Conservation (phyloP, 2,329 filamentous ascomycete genomes). For the Talaromyces sp. region DNA sequence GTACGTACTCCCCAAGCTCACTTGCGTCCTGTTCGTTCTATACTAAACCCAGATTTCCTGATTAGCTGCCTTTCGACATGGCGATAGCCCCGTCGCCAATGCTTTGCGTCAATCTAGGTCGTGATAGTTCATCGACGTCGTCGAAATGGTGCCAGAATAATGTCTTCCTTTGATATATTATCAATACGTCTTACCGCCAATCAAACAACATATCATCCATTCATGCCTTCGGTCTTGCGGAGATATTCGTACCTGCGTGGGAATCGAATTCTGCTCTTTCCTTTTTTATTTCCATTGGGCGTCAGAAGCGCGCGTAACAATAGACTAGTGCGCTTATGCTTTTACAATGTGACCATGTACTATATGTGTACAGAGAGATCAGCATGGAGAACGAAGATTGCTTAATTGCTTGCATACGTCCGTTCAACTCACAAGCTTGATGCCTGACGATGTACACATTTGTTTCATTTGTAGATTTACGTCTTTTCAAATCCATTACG, state of each 20-base stretch:
- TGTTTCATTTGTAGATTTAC: conserved; percentile 9
- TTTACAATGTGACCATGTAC: neutral
- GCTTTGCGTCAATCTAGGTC: conserved; percentile 36
- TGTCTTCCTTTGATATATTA: neutral
- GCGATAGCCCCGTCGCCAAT: conserved; percentile 39
- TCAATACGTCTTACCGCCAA: neutral
- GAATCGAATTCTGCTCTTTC: neutral
- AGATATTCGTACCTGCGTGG: neutral
- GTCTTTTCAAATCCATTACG: neutral
- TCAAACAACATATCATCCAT: neutral
- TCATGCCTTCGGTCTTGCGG: neutral
- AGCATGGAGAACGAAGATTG: neutral
- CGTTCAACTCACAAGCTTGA: no score
- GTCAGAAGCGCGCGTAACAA: neutral
- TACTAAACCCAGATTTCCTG: neutral
- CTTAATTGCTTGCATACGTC: neutral
- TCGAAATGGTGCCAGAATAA: neutral
- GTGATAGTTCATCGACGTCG: conserved; percentile 16
- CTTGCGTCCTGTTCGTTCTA: neutral
- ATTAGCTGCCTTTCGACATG: conserved; percentile 44
- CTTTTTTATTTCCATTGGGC: neutral
- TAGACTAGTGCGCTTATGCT: neutral
- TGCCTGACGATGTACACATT: conserved; percentile 4
- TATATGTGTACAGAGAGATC: neutral
- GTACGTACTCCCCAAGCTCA: conserved; percentile 28